Base-by-base conservation (phyloP, 1,284 basidiomycete genomes). In the Cryptococcus wingfieldii region DNA sequence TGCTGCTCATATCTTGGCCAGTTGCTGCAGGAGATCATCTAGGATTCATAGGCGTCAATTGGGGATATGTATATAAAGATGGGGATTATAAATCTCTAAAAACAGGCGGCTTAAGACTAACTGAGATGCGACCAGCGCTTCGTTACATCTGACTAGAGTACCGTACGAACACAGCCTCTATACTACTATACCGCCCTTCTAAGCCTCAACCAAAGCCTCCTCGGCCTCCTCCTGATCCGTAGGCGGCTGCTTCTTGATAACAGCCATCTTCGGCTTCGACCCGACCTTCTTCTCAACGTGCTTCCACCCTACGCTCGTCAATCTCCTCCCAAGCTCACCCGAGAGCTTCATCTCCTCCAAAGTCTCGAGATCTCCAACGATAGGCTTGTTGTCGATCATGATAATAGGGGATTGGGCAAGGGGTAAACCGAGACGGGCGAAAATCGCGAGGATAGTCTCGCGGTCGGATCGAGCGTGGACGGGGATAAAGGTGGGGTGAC, bases 381-480 rank as follows among this genome's bases (percentile, higher is more conserved):
- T 34, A 10, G 60, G 56, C 49, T 66, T 58, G 19, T 67, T 67
- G 34, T 67, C 71, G 38, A 73, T 65, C 56, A 71, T 63, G 38
- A 73, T 58, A 34, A 71, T 56, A 2, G 69, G 69, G 38, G 55
- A 8, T 54, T 43, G 25, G 46, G 41, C 45, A 12, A 69, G 47
- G 10, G 68, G 61, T 16, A 68, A 52, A 8, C 58, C 57, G 5
- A 69, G 62, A 34, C 69, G 61, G 16, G 48, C 45, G 5, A 71
- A 51, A 45, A 73, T 56, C 14, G 51, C 56, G 45, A 56, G 58
- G 31, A 34, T 34, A 10, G 7, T 34, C 31, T 34, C 42, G 16
- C 55, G 58, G 51, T 73, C 71, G 2, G 58, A 18, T 50, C 71
- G 63, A 27, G 50, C 47, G 39, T 61, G 50, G 23, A 61, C 64